Evolutionary conservation across 1,284 basidiomycete species (phyloP), one percentile per base, ranked within the genome.

Genomic region (Microstroma glucosiphilum): DNA sequence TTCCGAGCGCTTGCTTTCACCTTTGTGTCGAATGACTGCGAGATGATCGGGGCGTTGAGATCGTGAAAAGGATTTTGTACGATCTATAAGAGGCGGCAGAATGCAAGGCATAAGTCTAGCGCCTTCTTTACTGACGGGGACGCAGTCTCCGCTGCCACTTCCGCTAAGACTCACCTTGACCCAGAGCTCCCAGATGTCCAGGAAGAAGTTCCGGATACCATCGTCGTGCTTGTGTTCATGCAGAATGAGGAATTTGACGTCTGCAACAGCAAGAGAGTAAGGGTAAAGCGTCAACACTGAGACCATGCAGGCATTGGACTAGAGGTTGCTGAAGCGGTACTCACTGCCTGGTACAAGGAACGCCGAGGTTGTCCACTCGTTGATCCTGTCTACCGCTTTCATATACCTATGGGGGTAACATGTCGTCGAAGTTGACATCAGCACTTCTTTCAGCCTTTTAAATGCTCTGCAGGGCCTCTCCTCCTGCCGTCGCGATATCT

Each of bases 221-320:
- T 78, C 76, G 63, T 78, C 76, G 57, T 75, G 72, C 60, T 69
- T 75, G 64, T 77, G 75, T 56, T 78, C 75, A 62, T 78, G 76
- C 2, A 78, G 69, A 6, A 78, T 66, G 23, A 77, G 62, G 58
- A 78, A 70, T 57, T 77, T 78, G 41, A 75, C 60, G 58, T 75
- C 75, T 76, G 60, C 2, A n/a, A n/a, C n/a, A n/a, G 49, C 21
- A 21, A 23, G 6, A 8, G 21, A 25, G 6, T 21, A 26, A 54
- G 51, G 53, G 43, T n/a, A 23, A 6, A 11, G 43, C 7, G 41
- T 57, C 46, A 61, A 17, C 57, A 30, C 21, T 2, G n/a, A 1
- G 37, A 17, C 12, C 15, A n/a, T 62, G 55, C 12, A 15, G 4
- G 30, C 30, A 9, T 13, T 40, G 58, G 26, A 41, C 2, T 40